Evolutionary conservation across 2,329 filamentous ascomycete species (phyloP).

Genomic region (Fusarium sp.): DNA sequence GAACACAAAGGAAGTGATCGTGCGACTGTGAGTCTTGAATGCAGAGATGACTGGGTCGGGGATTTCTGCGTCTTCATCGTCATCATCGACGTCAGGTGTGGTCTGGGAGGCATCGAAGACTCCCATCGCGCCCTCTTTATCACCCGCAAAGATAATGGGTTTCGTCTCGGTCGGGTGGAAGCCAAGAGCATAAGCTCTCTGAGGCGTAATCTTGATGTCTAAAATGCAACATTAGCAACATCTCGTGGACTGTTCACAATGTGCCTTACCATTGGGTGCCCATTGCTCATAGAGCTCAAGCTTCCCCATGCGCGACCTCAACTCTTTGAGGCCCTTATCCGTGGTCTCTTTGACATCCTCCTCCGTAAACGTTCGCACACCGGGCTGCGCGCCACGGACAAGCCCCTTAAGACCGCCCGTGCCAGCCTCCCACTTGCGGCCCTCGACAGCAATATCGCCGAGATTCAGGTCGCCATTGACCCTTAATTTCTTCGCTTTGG

Average conservation of each 20-base stretch:
- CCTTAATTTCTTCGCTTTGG: conserved; percentile 71
- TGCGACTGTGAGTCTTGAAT: conserved; percentile 90
- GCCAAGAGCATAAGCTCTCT: conserved; percentile 87
- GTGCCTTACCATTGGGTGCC: conserved; percentile 78
- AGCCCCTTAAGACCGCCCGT: conserved; percentile 75
- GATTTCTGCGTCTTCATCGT: conserved; percentile 77
- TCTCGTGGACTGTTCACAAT: too few relatives aligned
- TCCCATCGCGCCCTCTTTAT: conserved; percentile 92
- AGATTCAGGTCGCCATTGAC: conserved; percentile 76
- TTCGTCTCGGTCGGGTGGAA: conserved; percentile 93
- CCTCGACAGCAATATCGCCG: conserved; percentile 84
- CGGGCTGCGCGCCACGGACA: conserved; percentile 80
- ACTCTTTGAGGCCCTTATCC: conserved; percentile 80
- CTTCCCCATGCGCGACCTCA: conserved; percentile 83
- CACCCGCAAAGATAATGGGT: conserved; percentile 90
- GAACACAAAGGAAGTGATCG: conserved; percentile 88
- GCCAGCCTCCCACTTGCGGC: conserved; percentile 80
- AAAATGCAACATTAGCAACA: conserved; percentile 6
- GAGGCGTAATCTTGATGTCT: conserved; percentile 94
- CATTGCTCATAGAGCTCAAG: conserved; percentile 88
- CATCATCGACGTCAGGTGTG: conserved; percentile 71
- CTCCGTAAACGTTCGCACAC: conserved; percentile 88
- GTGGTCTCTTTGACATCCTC: conserved; percentile 86
- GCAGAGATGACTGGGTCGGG: conserved; percentile 87
- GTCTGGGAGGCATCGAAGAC: conserved; percentile 91